Percentiles rank a stretch among this genome's conserved stretches.
These are phyloP conservation scores for Onygenales sp. DNA, from an alignment of 2,329 filamentous ascomycete genomes.

Conservation along the genomic window DNA sequence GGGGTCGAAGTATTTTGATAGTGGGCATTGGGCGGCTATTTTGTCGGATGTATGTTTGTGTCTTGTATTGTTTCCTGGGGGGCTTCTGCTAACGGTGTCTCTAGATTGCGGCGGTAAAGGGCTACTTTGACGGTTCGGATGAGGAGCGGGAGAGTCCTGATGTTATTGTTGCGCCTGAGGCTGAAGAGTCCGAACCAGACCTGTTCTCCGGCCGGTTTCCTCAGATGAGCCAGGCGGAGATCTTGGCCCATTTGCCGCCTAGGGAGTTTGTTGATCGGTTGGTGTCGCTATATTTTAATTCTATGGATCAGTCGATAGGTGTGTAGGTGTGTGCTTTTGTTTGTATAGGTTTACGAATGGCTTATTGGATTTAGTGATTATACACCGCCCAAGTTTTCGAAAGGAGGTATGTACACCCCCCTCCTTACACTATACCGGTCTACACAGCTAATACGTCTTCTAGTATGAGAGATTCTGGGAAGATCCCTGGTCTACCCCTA, in stretches of 20 bases:
- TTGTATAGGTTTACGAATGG: slow-evolving; percentile 15
- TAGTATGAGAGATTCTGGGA: slow-evolving; percentile 38
- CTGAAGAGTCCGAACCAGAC: neutral
- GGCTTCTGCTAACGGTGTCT: neutral
- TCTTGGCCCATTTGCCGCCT: slow-evolving; percentile 19
- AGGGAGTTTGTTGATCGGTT: slow-evolving; percentile 17
- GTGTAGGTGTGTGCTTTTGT: slow-evolving; percentile 9
- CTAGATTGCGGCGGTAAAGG: neutral
- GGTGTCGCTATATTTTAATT: slow-evolving; percentile 25
- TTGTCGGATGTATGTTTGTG: neutral
- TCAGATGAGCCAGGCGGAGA: slow-evolving; percentile 20
- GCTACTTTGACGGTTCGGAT: neutral
- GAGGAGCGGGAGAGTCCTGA: neutral
- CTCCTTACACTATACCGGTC: neutral
- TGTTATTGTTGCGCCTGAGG: neutral
- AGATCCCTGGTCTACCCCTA: slow-evolving; percentile 25
- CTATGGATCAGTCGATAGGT: slow-evolving; percentile 18
- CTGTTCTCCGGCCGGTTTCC: neutral
- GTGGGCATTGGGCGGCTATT: slow-evolving; percentile 1
- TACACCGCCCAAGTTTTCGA: slow-evolving; percentile 21
- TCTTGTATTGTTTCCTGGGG: neutral
- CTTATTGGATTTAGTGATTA: slow-evolving; percentile 13
- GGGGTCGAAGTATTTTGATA: neutral
- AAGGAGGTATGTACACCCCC: slow-evolving; percentile 19
- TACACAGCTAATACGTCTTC: neutral